Percentiles rank a stretch among this genome's conserved stretches.
phyloP scores from a whole-genome alignment of 2,329 filamentous ascomycete species.

The Colletotrichum sp. region DNA sequence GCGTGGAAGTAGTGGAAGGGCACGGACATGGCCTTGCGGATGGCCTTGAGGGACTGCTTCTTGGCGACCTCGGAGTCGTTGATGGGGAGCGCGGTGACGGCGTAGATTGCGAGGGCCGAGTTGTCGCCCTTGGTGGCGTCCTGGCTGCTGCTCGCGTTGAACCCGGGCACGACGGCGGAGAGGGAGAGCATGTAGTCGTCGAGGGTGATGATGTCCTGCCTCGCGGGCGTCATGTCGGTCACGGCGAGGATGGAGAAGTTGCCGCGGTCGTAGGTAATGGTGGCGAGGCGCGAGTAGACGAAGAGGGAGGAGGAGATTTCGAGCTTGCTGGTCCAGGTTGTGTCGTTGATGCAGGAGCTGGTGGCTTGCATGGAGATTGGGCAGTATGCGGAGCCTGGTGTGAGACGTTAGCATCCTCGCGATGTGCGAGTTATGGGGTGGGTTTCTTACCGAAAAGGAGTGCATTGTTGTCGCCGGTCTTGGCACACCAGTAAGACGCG shows the following conservation, averaged over 20 bases:
- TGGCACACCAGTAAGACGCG: slow-evolving; percentile 16
- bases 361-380: slow-evolving; percentile 1
- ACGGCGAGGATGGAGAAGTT: slow-evolving; percentile 17
- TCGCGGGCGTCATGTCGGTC: neutral
- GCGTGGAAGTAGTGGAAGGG: slow-evolving; percentile 16
- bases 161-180: slow-evolving; percentile 6
- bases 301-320: slow-evolving; percentile 1
- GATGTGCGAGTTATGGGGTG: neutral
- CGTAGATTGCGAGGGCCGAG: slow-evolving; percentile 15
- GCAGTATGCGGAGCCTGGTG: slow-evolving; percentile 8
- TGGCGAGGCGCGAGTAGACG: slow-evolving; percentile 3
- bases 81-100: slow-evolving; percentile 15
- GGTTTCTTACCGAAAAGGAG: neutral
- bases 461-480: neutral
- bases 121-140: slow-evolving; percentile 1
- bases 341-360: slow-evolving; percentile 1
- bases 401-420: neutral
- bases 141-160: neutral
- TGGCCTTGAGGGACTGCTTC: slow-evolving; percentile 7
- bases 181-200: slow-evolving; percentile 11
- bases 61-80: slow-evolving; percentile 17
- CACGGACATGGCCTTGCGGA: slow-evolving; percentile 14
- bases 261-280: slow-evolving; percentile 12
- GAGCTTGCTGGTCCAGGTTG: neutral
- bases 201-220: neutral